Conservation (phyloP, 2,329 filamentous ascomycete genomes). For the Helotiales sp. region DNA sequence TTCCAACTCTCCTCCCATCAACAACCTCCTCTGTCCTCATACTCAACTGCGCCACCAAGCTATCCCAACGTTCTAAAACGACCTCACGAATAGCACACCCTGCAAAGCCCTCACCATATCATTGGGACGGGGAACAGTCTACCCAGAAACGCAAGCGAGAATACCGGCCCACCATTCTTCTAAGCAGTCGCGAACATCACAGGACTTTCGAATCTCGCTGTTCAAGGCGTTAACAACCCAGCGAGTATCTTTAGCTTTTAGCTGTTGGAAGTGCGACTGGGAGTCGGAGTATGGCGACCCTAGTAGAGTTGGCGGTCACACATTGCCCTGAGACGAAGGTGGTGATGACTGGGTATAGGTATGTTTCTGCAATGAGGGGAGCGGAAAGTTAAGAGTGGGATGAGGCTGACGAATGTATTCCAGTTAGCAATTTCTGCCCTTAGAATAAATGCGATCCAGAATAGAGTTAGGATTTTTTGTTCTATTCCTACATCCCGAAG, state of each 20-base stretch:
- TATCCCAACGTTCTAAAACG: conserved; percentile 30
- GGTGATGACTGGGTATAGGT: conserved; percentile 33
- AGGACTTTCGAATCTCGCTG: conserved; percentile 50
- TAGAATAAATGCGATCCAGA: too few species aligned
- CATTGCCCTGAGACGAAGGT: conserved; percentile 32
- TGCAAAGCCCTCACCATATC: conserved; percentile 57
- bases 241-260: conserved; percentile 23
- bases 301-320: conserved; percentile 26
- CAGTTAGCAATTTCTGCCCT: too few species aligned
- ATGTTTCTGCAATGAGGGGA: too few species aligned
- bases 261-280: conserved; percentile 5
- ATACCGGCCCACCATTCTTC: conserved; percentile 57
- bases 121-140: conserved; percentile 60
- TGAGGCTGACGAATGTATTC: too few species aligned
- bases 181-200: conserved; percentile 49
- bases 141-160: conserved; percentile 55
- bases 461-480: too few species aligned
- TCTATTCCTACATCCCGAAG: too few species aligned
- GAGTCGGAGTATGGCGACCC: conserved; percentile 43
- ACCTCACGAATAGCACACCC: conserved; percentile 34
- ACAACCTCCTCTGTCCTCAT: background rate
- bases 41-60: background rate
- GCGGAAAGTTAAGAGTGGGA: too few species aligned
- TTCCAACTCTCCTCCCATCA: background rate
- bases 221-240: conserved; percentile 30